Base-by-base conservation (phyloP, 2,329 filamentous ascomycete species). In the Diaporthe capsici region DNA sequence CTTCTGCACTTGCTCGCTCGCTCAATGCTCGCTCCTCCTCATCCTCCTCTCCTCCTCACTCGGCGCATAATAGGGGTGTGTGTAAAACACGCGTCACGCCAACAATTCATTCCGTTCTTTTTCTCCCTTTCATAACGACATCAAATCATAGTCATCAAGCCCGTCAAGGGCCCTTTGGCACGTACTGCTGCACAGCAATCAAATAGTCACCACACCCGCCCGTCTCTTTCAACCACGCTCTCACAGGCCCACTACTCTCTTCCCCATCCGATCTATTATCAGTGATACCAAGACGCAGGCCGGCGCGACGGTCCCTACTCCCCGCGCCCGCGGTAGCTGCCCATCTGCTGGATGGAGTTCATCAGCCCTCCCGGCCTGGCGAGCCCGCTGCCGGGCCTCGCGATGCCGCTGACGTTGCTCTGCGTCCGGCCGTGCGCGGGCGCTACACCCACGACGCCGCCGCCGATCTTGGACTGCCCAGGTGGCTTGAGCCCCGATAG, bases 291-390 rank as follows among this genome's bases (percentile, higher is more conserved):
- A 39, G 55, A 61, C 31, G 53, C 55, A 51, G 70, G 70, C 55
- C 47, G 17, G 37, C 25, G 61, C 42, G 57, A 34, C 2, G 39
- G 22, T 31, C 55, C 42, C 47, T 75, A 79, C 67, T 83, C 80
- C 39, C 77, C 85, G 57, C 88, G 85, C 12, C 87, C 85, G 20
- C 88, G 83, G 79, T 91, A 87, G 79, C 88, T 92, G 13, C 95
- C 95, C 95, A 97, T 97, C 84, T 93, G 92, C 87, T 97, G 95
- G 82, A 97, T 97, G 25, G 94, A 95, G 80, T 90, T 94, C 92
- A 97, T 93, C 81, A 97, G 93, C 74, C 93, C 92, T 81, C 93
- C 94, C 80, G 94, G 84, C 77, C 83, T 81, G 12, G 85, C 85
- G 76, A 85, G 78, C 49, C 86, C 87, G 77, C 86, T 88, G 76